Base-by-base conservation (phyloP, 257 asterid species). In the Capsicum baccatum region DNA sequence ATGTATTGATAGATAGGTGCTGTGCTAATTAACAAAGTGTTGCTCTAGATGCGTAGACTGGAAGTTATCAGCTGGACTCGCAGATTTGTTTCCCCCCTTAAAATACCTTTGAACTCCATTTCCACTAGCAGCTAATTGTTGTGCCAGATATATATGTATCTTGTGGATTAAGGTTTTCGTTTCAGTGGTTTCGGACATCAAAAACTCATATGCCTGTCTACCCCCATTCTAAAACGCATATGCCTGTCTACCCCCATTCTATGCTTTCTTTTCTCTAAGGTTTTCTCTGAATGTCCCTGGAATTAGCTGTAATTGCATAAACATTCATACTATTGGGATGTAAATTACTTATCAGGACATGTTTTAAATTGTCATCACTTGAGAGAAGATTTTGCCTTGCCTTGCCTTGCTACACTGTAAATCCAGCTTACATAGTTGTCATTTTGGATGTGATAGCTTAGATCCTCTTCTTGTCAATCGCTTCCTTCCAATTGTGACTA, bases 1-100 rank as follows among this genome's bases (percentile, higher is more conserved):
- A 91, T 86, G 78, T 89, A 84, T 52, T 54, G 64, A 78, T 78
- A 8, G 19, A 54, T 52, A 78, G 12, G 21, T 78, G 3, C 8
- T 9, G 21, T 2, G 48, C 2, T 76, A 8, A 26, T 54, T 54
- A 14, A 76, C 50, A 33, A 14, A 76, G 26, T 14, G 64, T 76
- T 76, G 11, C 81, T 0, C 48, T 76, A 54, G 81, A 26, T 76
- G 26, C 0, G 1, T 74, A 74, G 10, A 50, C 60, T 6, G 80
- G 19, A 12, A 50, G 60, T 50, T 50, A 12, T 19, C 42, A 48
- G 80, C 80, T 74, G 47, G 81, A 76, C 81, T 76, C 52, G 81
- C 21, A 12, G 48, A 14, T 58, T 78, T 78, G 2, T 48, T 1
- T 26, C 50, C 21, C 19, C 33, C 62, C 26, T 26, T 26, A 26